Base-by-base conservation (phyloP, 2,329 filamentous ascomycete genomes). In the Chaetoscypha palmicola region DNA sequence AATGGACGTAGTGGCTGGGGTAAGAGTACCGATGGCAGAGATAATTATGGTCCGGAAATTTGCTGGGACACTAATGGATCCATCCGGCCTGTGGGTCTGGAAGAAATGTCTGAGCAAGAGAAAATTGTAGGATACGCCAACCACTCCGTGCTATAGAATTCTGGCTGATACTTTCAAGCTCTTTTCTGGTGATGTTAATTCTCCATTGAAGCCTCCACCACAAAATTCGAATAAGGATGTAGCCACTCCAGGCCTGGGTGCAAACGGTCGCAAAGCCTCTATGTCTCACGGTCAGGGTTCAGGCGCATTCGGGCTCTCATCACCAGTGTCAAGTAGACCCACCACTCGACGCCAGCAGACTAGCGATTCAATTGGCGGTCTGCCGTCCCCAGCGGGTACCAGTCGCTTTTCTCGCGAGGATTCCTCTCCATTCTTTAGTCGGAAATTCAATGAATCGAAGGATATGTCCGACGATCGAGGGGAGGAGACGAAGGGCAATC, bases 141-240 rank as follows among this genome's bases (percentile, higher is more conserved):
- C 24, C 22, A 9, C 47, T 45, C 26, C 40, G 38, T 43, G 47
- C 36, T 26, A 16, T 34, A 21, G 43, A n/a, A 38, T 40, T 32
- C 19, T 34, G 43, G 39, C 52, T 57, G 55, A 53, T 48, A 53
- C 61, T 44, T 55, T 58, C 39, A 63, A 95, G 84, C 70, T 85
- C 51, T 96, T 96, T 65, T 68, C 79, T 39, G 78, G 77, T 39
- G 92, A 94, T 52, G 89, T 98, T 61, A 98, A 97, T 64, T 96
- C 92, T 26, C 85, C 89, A 24, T 71, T 96, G 55, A 97, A 97
- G 66, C 84, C 86, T 7, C 86, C 86, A 16, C 77, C 80, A 23
- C 83, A 86, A 59, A 76, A 70, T 49, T 64, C 69, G 19, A 73
- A 70, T 57, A 80, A 82, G 56, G 74, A 78, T 32, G 68, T 79